Evolutionary conservation across 768 basidiomycete species (phyloP).

Genomic region (Pisolithus albus): DNA sequence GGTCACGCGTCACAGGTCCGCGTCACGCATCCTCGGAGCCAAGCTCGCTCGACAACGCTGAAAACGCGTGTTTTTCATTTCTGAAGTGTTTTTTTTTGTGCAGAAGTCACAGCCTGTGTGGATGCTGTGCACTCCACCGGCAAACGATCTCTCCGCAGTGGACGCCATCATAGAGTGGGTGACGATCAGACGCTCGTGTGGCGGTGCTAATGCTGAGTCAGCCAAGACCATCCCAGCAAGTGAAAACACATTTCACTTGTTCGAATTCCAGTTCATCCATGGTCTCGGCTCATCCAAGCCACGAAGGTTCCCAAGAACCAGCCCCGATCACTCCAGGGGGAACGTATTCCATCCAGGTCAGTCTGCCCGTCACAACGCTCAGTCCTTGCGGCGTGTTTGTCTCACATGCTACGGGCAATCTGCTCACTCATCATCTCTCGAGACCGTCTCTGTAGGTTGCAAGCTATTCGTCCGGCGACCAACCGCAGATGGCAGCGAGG

Average conservation of each 20-base stretch:
- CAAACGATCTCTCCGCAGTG: too few relatives aligned
- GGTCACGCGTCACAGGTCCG: not conserved
- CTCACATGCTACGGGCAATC: constrained; percentile 15
- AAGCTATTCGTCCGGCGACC: constrained; percentile 90
- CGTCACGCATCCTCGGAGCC: not conserved
- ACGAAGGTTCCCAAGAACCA: constrained; percentile 38
- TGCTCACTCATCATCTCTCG: constrained; percentile 30
- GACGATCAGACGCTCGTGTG: not conserved
- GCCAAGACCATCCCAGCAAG: not conserved
- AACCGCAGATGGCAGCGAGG: constrained; percentile 61
- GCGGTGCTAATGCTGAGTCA: not conserved
- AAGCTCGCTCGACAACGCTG: not conserved
- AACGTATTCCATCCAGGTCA: constrained; percentile 68
- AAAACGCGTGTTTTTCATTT: constrained; percentile 1
- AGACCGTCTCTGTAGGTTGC: constrained; percentile 90
- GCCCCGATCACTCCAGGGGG: constrained; percentile 68
- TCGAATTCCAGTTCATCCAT: constrained; percentile 8
- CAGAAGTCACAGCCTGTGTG: too few relatives aligned
- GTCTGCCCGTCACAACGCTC: constrained; percentile 14
- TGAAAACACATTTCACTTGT: too few relatives aligned
- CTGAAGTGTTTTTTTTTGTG: too few relatives aligned
- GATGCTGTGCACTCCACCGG: too few relatives aligned
- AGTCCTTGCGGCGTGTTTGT: constrained; percentile 13
- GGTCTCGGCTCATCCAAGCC: constrained; percentile 27
- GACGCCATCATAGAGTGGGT: not conserved